Base-by-base conservation (phyloP, 1,284 basidiomycete genomes). In the Rhizopogon parksii region DNA sequence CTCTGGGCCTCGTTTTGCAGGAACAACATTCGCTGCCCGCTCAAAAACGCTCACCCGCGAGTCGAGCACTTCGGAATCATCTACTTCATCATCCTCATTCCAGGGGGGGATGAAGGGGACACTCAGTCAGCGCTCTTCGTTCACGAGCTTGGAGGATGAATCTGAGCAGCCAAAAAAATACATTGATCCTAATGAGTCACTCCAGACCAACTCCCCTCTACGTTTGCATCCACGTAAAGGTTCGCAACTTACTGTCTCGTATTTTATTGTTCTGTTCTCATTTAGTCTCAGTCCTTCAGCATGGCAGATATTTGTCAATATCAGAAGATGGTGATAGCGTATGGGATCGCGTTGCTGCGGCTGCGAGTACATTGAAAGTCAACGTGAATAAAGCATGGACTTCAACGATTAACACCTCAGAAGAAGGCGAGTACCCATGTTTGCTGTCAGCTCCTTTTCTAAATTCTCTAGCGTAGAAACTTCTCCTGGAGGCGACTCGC, bases 371-470 rank as follows among this genome's bases (percentile, higher is more conserved):
- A 12, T 64, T 84, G n/a, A 80, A 74, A 6, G 70, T 81, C 38
- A 80, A 70, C 57, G 78, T 83, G 1, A 72, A 74, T 61, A 77
- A 79, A 60, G 79, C 79, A 21, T 81, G 78, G 77, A 69, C 76
- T 15, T 53, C 69, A 21, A 77, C 76, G 49, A 60, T 78, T 32
- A 54, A 65, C 8, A 64, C 65, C 7, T 64, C 64, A 52, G 60
- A 72, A 35, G 79, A 82, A 77, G 73, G 81, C 80, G 30, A 19
- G 42, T 9, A 14, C 8, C 32, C 14, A 14, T 21, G 1, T 7
- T n/a, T 6, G 19, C 15, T 21, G 8, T 12, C 19, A 1, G 17
- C 1, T 17, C 11, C 21, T 52, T 53, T 65, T 57, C 21, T 38
- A 45, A 42, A 12, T 30, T 49, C 47, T 34, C 21, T 51, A 24